These are phyloP conservation scores for Porphyrellus cyaneotinctus DNA, from an alignment of 768 basidiomycete genomes.

Conservation along the genomic window DNA sequence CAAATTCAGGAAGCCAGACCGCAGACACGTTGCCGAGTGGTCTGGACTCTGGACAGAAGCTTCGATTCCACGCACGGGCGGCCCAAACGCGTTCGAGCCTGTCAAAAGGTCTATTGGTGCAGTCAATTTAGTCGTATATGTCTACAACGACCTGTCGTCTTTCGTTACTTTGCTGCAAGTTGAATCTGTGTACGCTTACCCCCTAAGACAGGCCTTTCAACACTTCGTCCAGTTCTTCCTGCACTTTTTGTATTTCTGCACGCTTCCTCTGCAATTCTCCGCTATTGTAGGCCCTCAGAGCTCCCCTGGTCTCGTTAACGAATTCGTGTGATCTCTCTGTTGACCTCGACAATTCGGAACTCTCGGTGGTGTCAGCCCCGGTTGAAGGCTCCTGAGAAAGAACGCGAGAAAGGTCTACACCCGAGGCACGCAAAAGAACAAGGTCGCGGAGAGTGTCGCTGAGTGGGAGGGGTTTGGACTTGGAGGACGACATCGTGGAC, in stretches of 20 bases:
- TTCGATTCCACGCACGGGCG: not conserved
- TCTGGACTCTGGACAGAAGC: not conserved
- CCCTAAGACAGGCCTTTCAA: slow-evolving; percentile 30
- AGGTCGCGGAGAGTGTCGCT: slow-evolving; percentile 64
- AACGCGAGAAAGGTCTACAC: slow-evolving; percentile 36
- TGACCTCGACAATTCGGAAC: slow-evolving; percentile 14
- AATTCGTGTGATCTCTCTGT: slow-evolving; percentile 55
- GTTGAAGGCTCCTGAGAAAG: slow-evolving; percentile 16
- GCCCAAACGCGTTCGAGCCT: not conserved
- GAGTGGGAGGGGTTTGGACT: slow-evolving; percentile 48
- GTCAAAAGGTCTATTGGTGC: not conserved
- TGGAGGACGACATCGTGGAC: slow-evolving; percentile 26
- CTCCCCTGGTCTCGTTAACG: slow-evolving; percentile 50
- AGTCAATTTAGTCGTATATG: not conserved
- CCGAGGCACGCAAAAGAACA: slow-evolving; percentile 62
- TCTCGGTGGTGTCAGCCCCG: slow-evolving; percentile 1
- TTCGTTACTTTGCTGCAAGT: not conserved
- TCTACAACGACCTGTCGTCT: not conserved
- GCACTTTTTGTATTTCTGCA: slow-evolving; percentile 50
- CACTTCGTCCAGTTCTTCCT: slow-evolving; percentile 53
- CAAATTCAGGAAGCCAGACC: not conserved
- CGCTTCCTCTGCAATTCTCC: slow-evolving; percentile 54
- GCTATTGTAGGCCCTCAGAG: slow-evolving; percentile 40
- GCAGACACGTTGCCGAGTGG: not conserved
- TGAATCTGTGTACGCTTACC: slow-evolving; percentile 8